A percentile compares a stretch with the other conserved stretches of the same genome.
Evolutionary conservation across 129 eudicot species (phyloP).

Genomic region (Tagetes erecta): DNA sequence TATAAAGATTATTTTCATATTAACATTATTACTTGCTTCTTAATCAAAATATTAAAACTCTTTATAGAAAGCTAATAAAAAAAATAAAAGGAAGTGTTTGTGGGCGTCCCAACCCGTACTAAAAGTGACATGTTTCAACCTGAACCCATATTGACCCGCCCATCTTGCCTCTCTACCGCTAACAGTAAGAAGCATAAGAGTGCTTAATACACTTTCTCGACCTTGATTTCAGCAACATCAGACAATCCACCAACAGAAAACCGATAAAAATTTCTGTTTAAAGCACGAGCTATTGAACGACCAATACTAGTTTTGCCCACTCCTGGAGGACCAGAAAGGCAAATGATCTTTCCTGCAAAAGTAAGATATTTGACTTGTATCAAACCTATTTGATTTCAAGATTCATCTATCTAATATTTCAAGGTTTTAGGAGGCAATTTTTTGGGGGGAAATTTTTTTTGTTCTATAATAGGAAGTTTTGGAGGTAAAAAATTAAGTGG

Average conservation of each 20-base stretch:
- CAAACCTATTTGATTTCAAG: constrained; percentile 7
- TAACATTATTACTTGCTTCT: constrained; percentile 3
- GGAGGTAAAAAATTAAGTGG: too few species aligned
- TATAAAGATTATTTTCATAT: background rate
- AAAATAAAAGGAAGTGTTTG: background rate
- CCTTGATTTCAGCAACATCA: constrained; percentile 99
- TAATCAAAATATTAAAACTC: background rate
- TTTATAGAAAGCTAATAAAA: background rate
- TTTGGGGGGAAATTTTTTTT: too few species aligned
- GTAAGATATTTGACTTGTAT: constrained; percentile 1
- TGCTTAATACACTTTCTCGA: constrained; percentile 24
- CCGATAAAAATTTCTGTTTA: constrained; percentile 87
- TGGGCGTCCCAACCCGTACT: background rate
- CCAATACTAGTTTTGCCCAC: constrained; percentile 99
- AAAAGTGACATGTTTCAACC: background rate
- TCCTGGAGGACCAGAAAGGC: constrained; percentile 99
- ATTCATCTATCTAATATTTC: background rate
- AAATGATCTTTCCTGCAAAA: constrained; percentile 74
- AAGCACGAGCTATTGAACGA: constrained; percentile 97
- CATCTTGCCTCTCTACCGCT: background rate
- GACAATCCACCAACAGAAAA: constrained; percentile 99
- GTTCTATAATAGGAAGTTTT: too few species aligned
- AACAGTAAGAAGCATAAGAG: background rate
- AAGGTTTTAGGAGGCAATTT: too few species aligned
- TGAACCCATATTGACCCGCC: background rate